A percentile compares a stretch with the other conserved stretches of the same genome.
These are phyloP conservation scores for Diaporthe longicolla DNA, from an alignment of 2,329 filamentous ascomycete species.

Conservation along the genomic window DNA sequence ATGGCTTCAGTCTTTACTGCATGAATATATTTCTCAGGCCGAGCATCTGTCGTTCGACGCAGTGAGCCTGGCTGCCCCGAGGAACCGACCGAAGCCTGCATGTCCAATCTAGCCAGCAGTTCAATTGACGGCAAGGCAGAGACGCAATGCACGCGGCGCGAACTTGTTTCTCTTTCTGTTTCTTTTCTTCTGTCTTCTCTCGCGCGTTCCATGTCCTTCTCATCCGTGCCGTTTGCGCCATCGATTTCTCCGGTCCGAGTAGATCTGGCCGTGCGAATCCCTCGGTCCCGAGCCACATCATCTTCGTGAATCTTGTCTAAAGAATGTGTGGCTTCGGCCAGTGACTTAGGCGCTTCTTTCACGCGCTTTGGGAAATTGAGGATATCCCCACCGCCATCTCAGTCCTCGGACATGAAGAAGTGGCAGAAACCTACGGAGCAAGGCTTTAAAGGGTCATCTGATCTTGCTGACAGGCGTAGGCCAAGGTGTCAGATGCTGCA, in stretches of 20 bases:
- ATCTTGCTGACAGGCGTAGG: conserved; percentile 27
- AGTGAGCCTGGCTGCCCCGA: neutral
- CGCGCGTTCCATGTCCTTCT: neutral
- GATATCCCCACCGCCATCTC: neutral
- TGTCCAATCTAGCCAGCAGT: conserved; percentile 3
- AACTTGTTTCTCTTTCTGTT: neutral
- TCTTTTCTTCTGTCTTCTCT: neutral
- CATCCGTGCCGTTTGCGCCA: neutral
- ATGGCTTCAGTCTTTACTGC: neutral
- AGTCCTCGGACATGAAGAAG: neutral
- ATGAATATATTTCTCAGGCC: neutral
- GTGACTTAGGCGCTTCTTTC: neutral
- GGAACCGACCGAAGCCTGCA: neutral
- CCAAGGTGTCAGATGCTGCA: conserved; percentile 37
- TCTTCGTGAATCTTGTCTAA: neutral
- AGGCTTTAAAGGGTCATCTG: conserved; percentile 14
- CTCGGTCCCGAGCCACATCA: conserved; percentile 31
- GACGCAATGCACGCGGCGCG: neutral
- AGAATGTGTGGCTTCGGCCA: neutral
- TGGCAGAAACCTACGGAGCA: neutral
- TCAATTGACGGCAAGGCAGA: conserved; percentile 4
- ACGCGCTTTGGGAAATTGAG: neutral
- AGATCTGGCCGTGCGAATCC: neutral
- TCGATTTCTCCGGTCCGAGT: conserved; percentile 13
- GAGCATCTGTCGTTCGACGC: neutral